Evolutionary conservation across 257 asterid genomes (phyloP).

Genomic region (Solanum chmielewskii): DNA sequence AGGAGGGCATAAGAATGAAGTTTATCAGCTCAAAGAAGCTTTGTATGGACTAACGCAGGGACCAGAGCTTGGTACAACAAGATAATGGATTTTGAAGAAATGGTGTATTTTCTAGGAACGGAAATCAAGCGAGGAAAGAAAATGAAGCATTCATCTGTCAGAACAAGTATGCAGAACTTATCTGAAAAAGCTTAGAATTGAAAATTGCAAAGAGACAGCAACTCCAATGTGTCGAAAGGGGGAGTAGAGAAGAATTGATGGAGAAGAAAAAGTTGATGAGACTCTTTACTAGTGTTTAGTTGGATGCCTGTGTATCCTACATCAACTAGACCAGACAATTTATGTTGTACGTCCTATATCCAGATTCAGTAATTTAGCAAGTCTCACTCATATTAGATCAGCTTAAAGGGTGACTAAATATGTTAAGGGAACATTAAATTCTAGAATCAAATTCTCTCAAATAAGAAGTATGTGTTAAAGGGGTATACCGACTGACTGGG

Average conservation of each 20-base stretch:
- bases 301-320: too few relatives aligned
- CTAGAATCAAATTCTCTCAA: not conserved
- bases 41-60: too few relatives aligned
- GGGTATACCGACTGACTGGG: not conserved
- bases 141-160: not conserved
- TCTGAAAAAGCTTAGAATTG: too few relatives aligned
- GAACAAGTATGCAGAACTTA: not conserved
- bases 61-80: too few relatives aligned
- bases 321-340: too few relatives aligned
- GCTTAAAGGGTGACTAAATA: not conserved
- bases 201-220: not conserved
- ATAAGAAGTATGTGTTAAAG: not conserved
- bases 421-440: not conserved
- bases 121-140: too few relatives aligned
- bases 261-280: not conserved
- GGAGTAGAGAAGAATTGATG: not conserved
- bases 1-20: too few relatives aligned
- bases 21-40: too few relatives aligned
- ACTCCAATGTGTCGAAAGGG: not conserved
- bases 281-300: not conserved
- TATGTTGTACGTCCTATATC: too few relatives aligned
- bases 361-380: too few relatives aligned
- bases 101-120: not conserved
- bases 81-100: not conserved
- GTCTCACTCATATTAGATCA: not conserved